Evolutionary conservation across 257 asterid species (phyloP), one percentile per base, ranked within the genome.

Genomic region (Scutellaria baicalensis): DNA sequence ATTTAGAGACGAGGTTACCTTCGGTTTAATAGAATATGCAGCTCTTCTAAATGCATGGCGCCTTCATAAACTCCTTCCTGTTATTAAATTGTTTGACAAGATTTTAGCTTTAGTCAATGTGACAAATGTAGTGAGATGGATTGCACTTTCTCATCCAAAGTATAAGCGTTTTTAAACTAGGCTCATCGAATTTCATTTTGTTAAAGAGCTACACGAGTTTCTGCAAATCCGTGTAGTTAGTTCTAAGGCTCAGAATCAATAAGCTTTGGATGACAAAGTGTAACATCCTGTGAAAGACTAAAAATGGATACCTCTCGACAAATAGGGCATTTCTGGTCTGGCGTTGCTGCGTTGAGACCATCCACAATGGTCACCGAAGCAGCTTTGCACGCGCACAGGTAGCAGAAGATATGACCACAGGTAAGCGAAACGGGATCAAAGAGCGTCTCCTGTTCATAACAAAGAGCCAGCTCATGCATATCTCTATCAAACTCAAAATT

Each of bases 321-420:
- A 43, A 93, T 84, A 12, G 99, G 95, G 68, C 97, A 93, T 70
- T 86, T 93, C 71, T 74, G 78, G 16, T 74, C 66, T 14, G 62
- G 69, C 59, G 36, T 59, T 65, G 92, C 94, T 48, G 84, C 86
- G 74, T 79, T 69, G 8, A 93, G 80, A 31, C 97, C 96, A 42
- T 93, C 96, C n/a, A 93, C 90, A 38, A 87, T 56, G 78, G 84
- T 89, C 76, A 93, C 99, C 52, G 97, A 91, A 70, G 87, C 94
- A 59, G 96, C 86, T 81, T 93, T 91, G 82, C 99, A 93, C 2
- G 96, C 94, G 55, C 99, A 93, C 80, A 87, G 72, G 86, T 81
- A 91, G 78, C 99, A 91, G 77, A 87, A 91, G 68, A 89, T 89
- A 72, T 93, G 99, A 31, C 97, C 97, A 59, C 99, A 93, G 1